Evolutionary conservation across 306 rosid species (phyloP), one percentile per base, ranked within the genome.

Genomic region (Gynostemma pentaphyllum): DNA sequence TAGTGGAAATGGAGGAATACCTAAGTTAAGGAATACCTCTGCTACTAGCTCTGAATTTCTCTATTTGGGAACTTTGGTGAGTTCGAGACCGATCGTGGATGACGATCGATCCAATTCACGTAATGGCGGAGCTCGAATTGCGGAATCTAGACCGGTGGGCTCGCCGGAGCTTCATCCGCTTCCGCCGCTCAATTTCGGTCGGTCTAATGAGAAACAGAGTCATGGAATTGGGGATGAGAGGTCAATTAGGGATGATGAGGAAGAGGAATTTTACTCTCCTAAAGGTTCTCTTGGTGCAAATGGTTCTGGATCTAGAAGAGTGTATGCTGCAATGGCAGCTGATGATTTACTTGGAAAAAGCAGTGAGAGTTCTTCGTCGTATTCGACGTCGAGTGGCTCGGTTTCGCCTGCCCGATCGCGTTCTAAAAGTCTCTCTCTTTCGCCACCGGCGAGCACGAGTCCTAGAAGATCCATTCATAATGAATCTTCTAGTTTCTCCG

Each of bases 221-320:
- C 23, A 45, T 13, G 48, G 67, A 50, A 69, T 52, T 69, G 70
- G 72, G 7, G 77, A 57, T 24, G 66, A 39, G 73, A 64, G 29
- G 53, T 52, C 75, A 7, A 70, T 67, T 10, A 74, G 67, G 22
- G 78, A 68, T 6, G 87, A 87, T 0, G 97, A 79, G 7, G 97
- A 87, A 21, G 95, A 89, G 27, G 95, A 80, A 78, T 90, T 90
- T 34, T 90, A 84, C 77, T 90, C 97, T 2, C 97, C 97, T 4
- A 85, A 83, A 74, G 94, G 90, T 34, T 90, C 97, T 39, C 62
- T 77, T 23, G 79, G 76, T 7, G 87, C 77, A 0, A 76, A 69
- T 11, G 95, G 90, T 66, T 87, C 95, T 40, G 85, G 87, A 63
- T 90, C 97, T 5, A 68, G 88, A 45, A 74, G 88, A 76, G 70